phyloP scores from a whole-genome alignment of 1,284 basidiomycete genomes.

The Trichosporon inkin region DNA sequence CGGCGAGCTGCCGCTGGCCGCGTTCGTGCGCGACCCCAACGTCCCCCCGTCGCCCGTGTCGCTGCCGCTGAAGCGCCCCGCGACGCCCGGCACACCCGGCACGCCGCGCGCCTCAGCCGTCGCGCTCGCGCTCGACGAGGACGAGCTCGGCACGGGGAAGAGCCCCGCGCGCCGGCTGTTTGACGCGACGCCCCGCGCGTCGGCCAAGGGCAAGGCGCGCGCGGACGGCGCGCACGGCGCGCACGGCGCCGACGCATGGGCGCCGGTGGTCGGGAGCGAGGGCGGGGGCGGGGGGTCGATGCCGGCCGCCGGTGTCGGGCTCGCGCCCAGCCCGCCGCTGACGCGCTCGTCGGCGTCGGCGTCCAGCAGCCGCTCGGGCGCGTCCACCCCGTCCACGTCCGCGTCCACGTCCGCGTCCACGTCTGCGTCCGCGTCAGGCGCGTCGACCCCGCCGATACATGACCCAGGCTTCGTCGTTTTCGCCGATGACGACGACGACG shows the following conservation, averaged over 20 bases:
- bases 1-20: constrained; percentile 17
- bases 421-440: not conserved
- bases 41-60: constrained; percentile 15
- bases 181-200: not conserved
- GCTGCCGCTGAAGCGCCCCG: constrained; percentile 19
- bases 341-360: too few relatives aligned
- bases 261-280: too few relatives aligned
- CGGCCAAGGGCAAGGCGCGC: not conserved
- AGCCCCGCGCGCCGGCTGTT: constrained; percentile 21
- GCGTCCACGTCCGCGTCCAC: not conserved
- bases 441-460: constrained; percentile 16
- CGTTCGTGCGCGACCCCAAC: constrained; percentile 16
- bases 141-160: constrained; percentile 21
- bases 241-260: too few relatives aligned
- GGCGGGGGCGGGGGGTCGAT: too few relatives aligned
- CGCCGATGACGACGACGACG: constrained; percentile 20
- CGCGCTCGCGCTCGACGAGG: constrained; percentile 6
- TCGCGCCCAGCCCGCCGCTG: not conserved
- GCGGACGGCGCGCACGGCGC: not conserved
- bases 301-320: too few relatives aligned
- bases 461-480: constrained; percentile 32
- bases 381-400: not conserved
- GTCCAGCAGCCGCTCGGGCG: not conserved
- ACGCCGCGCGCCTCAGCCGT: too few relatives aligned
- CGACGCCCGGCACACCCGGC: constrained; percentile 7